Evolutionary conservation across 768 basidiomycete genomes (phyloP).

Genomic region (Hemileccinum rubropunctum): DNA sequence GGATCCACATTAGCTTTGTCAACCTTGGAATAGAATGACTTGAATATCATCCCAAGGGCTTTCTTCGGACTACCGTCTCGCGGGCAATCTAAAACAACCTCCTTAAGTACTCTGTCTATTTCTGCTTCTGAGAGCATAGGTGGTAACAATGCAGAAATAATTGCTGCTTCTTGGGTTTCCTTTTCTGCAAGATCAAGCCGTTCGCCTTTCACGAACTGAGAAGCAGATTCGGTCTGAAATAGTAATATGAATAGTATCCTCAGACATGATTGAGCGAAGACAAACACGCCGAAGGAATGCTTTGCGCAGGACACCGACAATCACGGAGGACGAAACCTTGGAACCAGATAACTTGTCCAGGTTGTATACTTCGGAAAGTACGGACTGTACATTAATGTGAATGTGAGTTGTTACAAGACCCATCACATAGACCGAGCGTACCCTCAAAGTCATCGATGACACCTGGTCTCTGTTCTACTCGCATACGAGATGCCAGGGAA

Average conservation of each 20-base stretch:
- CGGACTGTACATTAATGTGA: conserved; percentile 42
- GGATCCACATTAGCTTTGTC: conserved; percentile 60
- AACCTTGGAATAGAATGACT: conserved; percentile 58
- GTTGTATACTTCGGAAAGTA: conserved; percentile 66
- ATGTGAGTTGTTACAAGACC: not conserved
- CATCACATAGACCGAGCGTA: conserved; percentile 31
- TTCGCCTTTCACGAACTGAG: conserved; percentile 53
- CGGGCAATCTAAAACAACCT: conserved; percentile 34
- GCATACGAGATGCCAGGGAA: conserved; percentile 1
- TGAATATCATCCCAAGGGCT: conserved; percentile 51
- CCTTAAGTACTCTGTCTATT: conserved; percentile 50
- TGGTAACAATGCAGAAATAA: conserved; percentile 57
- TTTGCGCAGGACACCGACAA: conserved; percentile 56
- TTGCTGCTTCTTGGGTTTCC: conserved; percentile 53
- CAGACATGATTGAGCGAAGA: conserved; percentile 5
- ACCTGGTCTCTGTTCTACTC: conserved; percentile 53
- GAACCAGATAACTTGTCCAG: conserved; percentile 55
- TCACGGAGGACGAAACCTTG: conserved; percentile 44
- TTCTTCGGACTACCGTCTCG: conserved; percentile 18
- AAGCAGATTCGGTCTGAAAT: conserved; percentile 55
- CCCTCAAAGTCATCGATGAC: conserved; percentile 56
- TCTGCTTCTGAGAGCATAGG: conserved; percentile 54
- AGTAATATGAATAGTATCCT: conserved; percentile 6
- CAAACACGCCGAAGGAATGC: conserved; percentile 58
- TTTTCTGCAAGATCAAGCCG: conserved; percentile 64